Conservation (phyloP, 441 rosid genomes). For the Sinapis alba region DNA sequence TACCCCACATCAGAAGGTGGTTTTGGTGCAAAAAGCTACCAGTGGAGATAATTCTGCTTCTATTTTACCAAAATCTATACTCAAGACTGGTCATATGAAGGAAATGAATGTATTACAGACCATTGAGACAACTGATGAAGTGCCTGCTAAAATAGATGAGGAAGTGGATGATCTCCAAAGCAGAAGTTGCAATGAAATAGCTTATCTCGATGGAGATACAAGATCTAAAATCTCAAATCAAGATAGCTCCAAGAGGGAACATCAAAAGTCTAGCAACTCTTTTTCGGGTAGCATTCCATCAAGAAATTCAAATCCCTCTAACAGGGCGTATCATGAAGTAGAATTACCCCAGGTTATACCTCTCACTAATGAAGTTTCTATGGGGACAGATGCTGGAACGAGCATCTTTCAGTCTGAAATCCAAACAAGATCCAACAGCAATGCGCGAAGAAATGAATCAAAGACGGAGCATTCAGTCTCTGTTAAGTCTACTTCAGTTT, state of each 20-base stretch:
- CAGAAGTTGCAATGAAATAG: conserved; percentile 38
- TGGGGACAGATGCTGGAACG: conserved; percentile 15
- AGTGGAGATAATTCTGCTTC: conserved; percentile 25
- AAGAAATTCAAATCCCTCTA: conserved; percentile 29
- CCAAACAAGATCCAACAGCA: conserved; percentile 19
- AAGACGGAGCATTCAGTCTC: conserved; percentile 24
- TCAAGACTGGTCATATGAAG: conserved; percentile 22
- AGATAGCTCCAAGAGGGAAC: conserved; percentile 38
- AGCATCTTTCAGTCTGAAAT: conserved; percentile 29
- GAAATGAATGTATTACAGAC: conserved; percentile 18
- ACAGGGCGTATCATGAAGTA: conserved; percentile 24
- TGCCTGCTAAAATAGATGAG: conserved; percentile 21
- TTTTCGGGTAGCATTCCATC: conserved; percentile 19
- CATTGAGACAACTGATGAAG: conserved; percentile 15
- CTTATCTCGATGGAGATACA: conserved; percentile 43
- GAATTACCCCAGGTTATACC: conserved; percentile 23
- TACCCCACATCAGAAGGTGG: conserved; percentile 26
- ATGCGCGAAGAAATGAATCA: conserved; percentile 7
- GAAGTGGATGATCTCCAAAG: conserved; percentile 37
- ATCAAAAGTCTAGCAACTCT: conserved; percentile 38
- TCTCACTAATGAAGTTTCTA: conserved; percentile 23
- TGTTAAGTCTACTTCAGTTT: conserved; percentile 25
- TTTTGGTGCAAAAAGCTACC: conserved; percentile 13
- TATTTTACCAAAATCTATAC: conserved; percentile 26
- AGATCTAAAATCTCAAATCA: conserved; percentile 45